Evolutionary conservation across 179 eudicot genomes (phyloP).

Genomic region (Monotropa hypopitys): DNA sequence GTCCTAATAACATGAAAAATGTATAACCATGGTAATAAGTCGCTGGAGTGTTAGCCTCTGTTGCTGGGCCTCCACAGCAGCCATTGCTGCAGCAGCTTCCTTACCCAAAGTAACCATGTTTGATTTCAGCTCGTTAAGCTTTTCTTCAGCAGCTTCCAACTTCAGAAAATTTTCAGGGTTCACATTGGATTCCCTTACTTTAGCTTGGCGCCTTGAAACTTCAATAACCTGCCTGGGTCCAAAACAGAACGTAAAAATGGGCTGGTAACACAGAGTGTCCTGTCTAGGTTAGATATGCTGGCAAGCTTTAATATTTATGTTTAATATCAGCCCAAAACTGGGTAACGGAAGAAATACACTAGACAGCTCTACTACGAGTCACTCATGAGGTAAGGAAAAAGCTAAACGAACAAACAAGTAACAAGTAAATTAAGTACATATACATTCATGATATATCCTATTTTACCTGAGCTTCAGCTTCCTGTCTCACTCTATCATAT

Average conservation of each 20-base stretch:
- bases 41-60: slow-evolving; percentile 83
- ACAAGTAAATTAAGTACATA: background rate
- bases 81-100: slow-evolving; percentile 87
- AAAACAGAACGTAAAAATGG: slow-evolving; percentile 16
- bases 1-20: background rate
- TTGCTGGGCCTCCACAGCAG: slow-evolving; percentile 92
- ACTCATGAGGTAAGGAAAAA: background rate
- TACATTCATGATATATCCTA: background rate
- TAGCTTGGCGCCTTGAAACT: slow-evolving; percentile 77
- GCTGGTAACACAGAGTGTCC: background rate
- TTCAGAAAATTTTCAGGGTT: slow-evolving; percentile 55
- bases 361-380: background rate
- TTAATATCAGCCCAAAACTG: background rate
- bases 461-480: slow-evolving; percentile 79
- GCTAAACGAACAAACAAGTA: background rate
- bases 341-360: background rate
- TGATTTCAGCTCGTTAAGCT: slow-evolving; percentile 71
- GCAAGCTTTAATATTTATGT: background rate
- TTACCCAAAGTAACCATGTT: slow-evolving; percentile 65
- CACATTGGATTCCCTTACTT: slow-evolving; percentile 54
- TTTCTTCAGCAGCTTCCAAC: slow-evolving; percentile 73
- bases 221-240: slow-evolving; percentile 52
- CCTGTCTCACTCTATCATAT: slow-evolving; percentile 73
- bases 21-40: slow-evolving; percentile 67
- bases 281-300: background rate